Percentiles rank a stretch among this genome's conserved stretches.
Evolutionary conservation across 768 basidiomycete genomes (phyloP).

Genomic region (Suillus fuscotomentosus): DNA sequence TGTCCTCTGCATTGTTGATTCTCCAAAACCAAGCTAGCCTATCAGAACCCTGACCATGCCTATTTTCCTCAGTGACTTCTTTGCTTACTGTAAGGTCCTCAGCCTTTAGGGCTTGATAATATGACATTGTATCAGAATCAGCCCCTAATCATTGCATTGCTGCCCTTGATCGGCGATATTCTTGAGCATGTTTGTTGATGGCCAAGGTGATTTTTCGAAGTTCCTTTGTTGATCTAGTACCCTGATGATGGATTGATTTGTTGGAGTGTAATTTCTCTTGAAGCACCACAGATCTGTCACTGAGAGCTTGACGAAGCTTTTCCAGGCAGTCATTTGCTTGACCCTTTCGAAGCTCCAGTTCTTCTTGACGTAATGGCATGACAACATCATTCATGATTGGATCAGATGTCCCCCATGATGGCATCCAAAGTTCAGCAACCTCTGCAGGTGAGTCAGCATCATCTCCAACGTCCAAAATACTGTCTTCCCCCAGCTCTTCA

Average conservation of each 20-base stretch:
- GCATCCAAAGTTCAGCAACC: slow-evolving; percentile 2
- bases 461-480: neutral
- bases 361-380: neutral
- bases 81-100: slow-evolving; percentile 7
- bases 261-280: slow-evolving; percentile 3
- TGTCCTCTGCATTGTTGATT: no score
- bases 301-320: slow-evolving; percentile 1
- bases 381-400: neutral
- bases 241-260: neutral
- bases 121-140: neutral
- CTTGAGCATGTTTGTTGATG: slow-evolving; percentile 1
- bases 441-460: neutral
- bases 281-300: slow-evolving; percentile 6
- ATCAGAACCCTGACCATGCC: no score
- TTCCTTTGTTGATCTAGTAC: slow-evolving; percentile 4
- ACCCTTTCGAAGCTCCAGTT: slow-evolving; percentile 6
- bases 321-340: slow-evolving; percentile 10
- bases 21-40: no score
- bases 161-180: neutral
- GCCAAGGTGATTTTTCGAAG: neutral
- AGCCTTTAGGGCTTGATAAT: neutral
- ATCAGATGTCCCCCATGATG: neutral
- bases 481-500: neutral
- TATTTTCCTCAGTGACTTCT: slow-evolving; percentile 1
- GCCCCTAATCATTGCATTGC: neutral